These are phyloP conservation scores for Pestalotiopsis sp. DNA, from an alignment of 2,329 filamentous ascomycete genomes.

Conservation along the genomic window DNA sequence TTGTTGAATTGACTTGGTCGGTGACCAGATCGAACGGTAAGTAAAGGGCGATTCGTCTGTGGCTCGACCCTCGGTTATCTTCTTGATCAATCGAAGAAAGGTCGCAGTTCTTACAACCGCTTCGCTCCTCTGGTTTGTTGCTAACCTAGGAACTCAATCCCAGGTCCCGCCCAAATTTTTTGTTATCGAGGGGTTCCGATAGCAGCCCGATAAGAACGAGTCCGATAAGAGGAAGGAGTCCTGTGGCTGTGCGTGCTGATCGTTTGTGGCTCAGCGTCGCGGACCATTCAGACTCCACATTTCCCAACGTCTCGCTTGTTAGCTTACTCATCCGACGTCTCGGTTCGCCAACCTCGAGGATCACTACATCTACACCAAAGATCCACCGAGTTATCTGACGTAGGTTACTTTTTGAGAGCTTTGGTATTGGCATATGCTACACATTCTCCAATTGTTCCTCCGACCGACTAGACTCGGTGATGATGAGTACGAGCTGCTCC, in stretches of 20 bases:
- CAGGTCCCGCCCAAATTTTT: conserved; percentile 3
- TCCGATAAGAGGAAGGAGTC: background rate
- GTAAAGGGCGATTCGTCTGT: background rate
- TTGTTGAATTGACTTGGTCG: background rate
- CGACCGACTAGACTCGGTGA: no score
- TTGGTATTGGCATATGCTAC: background rate
- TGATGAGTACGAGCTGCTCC: no score
- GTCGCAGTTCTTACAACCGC: background rate
- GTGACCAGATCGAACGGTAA: background rate
- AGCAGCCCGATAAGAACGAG: background rate
- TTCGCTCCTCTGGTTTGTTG: background rate
- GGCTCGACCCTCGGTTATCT: no score
- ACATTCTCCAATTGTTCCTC: background rate
- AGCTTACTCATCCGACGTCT: background rate
- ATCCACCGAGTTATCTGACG: background rate
- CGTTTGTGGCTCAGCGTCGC: background rate
- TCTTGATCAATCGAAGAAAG: background rate
- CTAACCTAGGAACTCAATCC: background rate
- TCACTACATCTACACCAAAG: background rate
- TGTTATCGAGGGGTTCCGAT: background rate
- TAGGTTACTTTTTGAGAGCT: background rate
- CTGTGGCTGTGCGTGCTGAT: background rate
- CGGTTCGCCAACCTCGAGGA: background rate
- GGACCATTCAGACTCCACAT: background rate
- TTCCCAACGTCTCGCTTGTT: background rate